Percentiles rank a stretch among this genome's conserved stretches.
Evolutionary conservation across 1,139 yeast genomes (phyloP).

Genomic region (Zygoascus meyerae): DNA sequence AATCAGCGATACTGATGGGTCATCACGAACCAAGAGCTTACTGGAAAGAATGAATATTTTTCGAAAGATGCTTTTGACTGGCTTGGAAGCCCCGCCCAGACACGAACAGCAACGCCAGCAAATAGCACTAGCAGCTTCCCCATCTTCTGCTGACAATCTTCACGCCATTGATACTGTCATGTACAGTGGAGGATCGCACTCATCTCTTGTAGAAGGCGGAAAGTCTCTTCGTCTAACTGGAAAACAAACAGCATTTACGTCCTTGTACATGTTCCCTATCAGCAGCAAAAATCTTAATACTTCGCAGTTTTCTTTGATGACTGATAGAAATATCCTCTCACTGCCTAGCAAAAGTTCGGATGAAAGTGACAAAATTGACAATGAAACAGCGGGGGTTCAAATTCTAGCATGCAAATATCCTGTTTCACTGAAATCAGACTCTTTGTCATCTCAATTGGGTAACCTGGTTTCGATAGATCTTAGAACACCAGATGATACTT

Average conservation of each 20-base stretch:
- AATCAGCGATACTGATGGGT: constrained; percentile 43
- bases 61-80: constrained; percentile 42
- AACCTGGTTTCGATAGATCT: not conserved
- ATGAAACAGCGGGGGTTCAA: constrained; percentile 18
- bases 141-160: not conserved
- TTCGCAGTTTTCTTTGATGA: constrained; percentile 15
- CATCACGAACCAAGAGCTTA: constrained; percentile 52
- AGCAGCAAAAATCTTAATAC: not conserved
- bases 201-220: not conserved
- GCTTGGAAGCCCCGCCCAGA: constrained; percentile 22
- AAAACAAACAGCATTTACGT: not conserved
- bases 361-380: constrained; percentile 6
- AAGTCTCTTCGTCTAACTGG: constrained; percentile 2
- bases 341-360: constrained; percentile 10
- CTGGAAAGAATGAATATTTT: constrained; percentile 53
- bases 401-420: constrained; percentile 24
- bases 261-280: constrained; percentile 6
- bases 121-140: not conserved
- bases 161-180: not conserved
- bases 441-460: not conserved
- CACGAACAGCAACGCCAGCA: constrained; percentile 5
- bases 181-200: not conserved
- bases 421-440: not conserved
- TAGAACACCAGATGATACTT: constrained; percentile 11
- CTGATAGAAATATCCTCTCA: constrained; percentile 16